These are phyloP conservation scores for Neopestalotiopsis sp. DNA, from an alignment of 2,329 filamentous ascomycete genomes.

Conservation along the genomic window DNA sequence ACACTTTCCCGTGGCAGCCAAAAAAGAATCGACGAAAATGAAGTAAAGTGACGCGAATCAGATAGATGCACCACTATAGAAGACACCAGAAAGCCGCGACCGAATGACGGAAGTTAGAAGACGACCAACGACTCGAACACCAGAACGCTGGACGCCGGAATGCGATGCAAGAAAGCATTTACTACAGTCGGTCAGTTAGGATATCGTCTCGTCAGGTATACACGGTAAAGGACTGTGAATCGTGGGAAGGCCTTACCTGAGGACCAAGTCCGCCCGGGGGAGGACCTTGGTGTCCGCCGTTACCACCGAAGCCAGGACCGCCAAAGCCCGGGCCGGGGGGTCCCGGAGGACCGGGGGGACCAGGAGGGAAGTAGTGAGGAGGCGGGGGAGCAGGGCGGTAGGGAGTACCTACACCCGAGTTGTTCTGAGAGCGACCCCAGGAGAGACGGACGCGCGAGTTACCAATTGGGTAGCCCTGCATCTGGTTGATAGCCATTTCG, in stretches of 20 bases:
- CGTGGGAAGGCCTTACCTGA: constrained; percentile 30
- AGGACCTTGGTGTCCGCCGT: constrained; percentile 34
- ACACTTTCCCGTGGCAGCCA: background rate
- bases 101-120: constrained; percentile 13
- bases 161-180: constrained; percentile 27
- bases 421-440: constrained; percentile 99
- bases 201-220: background rate
- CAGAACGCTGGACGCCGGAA: constrained; percentile 36
- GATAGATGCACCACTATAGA: constrained; percentile 11
- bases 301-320: constrained; percentile 29
- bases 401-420: constrained; percentile 95
- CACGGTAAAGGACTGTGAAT: background rate
- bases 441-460: constrained; percentile 97
- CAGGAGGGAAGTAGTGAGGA: constrained; percentile 38
- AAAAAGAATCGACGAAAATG: constrained; percentile 9
- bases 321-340: constrained; percentile 28
- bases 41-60: constrained; percentile 11
- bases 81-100: constrained; percentile 18
- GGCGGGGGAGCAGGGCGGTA: constrained; percentile 81
- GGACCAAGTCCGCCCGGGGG: constrained; percentile 36
- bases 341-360: constrained; percentile 31
- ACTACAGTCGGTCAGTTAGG: constrained; percentile 1
- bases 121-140: constrained; percentile 20
- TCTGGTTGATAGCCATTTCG: constrained; percentile 99
- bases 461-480: constrained; percentile 99